Evolutionary conservation across 1,284 basidiomycete genomes (phyloP).

Genomic region (Butyriboletus regius): DNA sequence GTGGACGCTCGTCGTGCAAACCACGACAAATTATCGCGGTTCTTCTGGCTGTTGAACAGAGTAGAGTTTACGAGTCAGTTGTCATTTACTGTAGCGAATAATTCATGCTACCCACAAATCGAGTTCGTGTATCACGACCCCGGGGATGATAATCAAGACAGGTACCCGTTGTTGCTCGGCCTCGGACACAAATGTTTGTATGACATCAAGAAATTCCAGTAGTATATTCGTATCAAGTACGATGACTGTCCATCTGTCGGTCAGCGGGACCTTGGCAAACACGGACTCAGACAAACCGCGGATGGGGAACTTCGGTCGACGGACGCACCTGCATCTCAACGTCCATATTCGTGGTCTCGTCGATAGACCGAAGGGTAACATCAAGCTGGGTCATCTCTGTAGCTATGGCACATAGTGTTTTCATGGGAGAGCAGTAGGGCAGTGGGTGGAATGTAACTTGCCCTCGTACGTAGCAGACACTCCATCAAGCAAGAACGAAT

Average conservation of each 20-base stretch:
- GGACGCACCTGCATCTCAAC: conserved; percentile 57
- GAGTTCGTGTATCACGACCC: conserved; percentile 63
- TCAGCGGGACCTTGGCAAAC: conserved; percentile 34
- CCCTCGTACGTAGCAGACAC: conserved; percentile 1
- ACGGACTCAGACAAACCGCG: neutral
- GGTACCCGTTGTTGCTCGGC: conserved; percentile 45
- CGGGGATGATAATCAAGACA: conserved; percentile 59
- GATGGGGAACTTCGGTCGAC: neutral
- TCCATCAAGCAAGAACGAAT: neutral
- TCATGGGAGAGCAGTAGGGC: neutral
- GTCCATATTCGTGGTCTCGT: conserved; percentile 52
- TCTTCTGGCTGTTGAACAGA: conserved; percentile 51
- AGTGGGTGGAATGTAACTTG: conserved; percentile 2
- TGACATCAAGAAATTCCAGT: conserved; percentile 53
- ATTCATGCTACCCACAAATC: conserved; percentile 47
- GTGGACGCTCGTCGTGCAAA: conserved; percentile 62
- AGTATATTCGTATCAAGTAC: conserved; percentile 71
- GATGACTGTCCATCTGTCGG: conserved; percentile 41
- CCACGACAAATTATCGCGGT: conserved; percentile 52
- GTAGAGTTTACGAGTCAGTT: conserved; percentile 2
- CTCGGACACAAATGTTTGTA: conserved; percentile 59
- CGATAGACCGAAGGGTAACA: conserved; percentile 45
- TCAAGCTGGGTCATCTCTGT: conserved; percentile 14
- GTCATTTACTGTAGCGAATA: neutral
- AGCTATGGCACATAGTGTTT: conserved; percentile 3